A percentile compares a stretch with the other conserved stretches of the same genome.
Conservation (phyloP, 768 basidiomycete genomes). For the Boletus bicolor region DNA sequence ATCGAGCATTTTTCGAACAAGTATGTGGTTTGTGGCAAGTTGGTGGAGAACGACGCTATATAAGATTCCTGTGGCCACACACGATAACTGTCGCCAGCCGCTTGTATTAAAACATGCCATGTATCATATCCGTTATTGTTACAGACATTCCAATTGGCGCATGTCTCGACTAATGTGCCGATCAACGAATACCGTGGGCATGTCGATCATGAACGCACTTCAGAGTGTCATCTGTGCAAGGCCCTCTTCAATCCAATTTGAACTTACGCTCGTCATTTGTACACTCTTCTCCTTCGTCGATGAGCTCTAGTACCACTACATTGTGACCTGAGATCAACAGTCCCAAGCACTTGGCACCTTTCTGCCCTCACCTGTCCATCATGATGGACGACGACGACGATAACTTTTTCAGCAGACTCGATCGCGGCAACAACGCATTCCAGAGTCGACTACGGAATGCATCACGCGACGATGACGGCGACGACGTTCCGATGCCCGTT, state of each 20-base stretch:
- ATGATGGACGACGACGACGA: constrained; percentile 26
- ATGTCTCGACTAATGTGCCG: neutral
- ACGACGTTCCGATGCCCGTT: constrained; percentile 31
- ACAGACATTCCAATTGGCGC: neutral
- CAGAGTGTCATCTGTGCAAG: neutral
- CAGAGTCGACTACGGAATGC: constrained; percentile 39
- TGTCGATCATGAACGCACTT: neutral
- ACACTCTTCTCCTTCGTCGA: neutral
- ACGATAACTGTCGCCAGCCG: neutral
- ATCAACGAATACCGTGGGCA: neutral
- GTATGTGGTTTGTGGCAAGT: constrained; percentile 85
- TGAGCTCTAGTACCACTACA: neutral
- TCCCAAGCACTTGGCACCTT: neutral
- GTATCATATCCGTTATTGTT: constrained; percentile 12
- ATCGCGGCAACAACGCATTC: constrained; percentile 21
- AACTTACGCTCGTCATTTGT: neutral
- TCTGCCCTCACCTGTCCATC: neutral
- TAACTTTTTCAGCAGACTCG: constrained; percentile 30
- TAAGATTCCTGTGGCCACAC: constrained; percentile 3
- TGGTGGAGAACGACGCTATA: constrained; percentile 74
- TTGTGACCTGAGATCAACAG: neutral
- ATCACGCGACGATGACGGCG: constrained; percentile 17
- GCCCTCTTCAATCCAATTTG: neutral
- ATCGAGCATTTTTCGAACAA: constrained; percentile 92
- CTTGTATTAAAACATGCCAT: neutral